phyloP scores from a whole-genome alignment of 1,139 yeast genomes.

The Sugiyamaella pinicola region DNA sequence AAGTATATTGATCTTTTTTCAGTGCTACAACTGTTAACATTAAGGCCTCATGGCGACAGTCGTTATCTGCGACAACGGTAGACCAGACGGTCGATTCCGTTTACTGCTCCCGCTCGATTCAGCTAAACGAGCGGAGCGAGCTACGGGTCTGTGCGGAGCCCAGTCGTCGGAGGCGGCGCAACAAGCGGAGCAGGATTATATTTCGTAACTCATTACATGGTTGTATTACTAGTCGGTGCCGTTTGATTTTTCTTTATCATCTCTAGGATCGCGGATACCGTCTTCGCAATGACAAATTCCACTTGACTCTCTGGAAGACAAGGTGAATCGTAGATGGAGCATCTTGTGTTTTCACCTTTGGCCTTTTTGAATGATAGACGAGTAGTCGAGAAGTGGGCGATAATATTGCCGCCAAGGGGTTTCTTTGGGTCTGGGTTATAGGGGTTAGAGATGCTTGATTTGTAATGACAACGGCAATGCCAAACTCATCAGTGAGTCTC shows the following conservation, averaged over 20 bases:
- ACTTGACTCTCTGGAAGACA: constrained; percentile 95
- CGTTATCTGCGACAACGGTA: too few species aligned
- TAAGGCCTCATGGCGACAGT: too few species aligned
- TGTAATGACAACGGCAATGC: constrained; percentile 97
- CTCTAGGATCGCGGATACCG: constrained; percentile 94
- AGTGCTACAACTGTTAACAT: too few species aligned
- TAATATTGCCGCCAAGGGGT: constrained; percentile 97
- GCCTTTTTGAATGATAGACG: constrained; percentile 88
- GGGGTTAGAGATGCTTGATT: constrained; percentile 82
- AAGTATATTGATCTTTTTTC: too few species aligned
- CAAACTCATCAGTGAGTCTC: constrained; percentile 94
- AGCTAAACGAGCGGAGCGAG: too few species aligned
- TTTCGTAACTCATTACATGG: not conserved
- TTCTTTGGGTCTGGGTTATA: constrained; percentile 98
- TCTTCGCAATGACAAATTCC: constrained; percentile 95
- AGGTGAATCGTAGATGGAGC: constrained; percentile 93
- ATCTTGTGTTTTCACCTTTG: constrained; percentile 86
- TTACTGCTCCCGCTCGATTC: too few species aligned
- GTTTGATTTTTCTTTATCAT: constrained; percentile 53
- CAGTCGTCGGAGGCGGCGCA: not conserved
- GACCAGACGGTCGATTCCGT: too few species aligned
- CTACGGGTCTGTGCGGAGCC: not conserved
- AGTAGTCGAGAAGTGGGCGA: constrained; percentile 96
- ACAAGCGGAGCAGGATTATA: not conserved
- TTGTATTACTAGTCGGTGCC: not conserved